Base-by-base conservation (phyloP, 331 rosid genomes). In the Stylosanthes scabra region DNA sequence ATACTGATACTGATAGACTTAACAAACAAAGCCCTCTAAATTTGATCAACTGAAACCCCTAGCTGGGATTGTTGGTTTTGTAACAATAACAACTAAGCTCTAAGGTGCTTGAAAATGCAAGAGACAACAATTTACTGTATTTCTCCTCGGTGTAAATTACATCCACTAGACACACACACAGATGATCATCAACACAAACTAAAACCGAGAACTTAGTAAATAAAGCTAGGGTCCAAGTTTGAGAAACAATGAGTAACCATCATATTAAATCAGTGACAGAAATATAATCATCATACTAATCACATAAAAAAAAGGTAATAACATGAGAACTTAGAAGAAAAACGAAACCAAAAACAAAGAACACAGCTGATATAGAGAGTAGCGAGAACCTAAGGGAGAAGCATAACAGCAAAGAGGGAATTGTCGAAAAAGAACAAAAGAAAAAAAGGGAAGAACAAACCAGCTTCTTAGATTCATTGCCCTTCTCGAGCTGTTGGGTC, bases 401-500 rank as follows among this genome's bases (percentile, higher is more conserved):
- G 39, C 39, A 34, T 34, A 34, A 34, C 39, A 34, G 39, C 39
- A 34, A 34, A 34, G 6, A 34, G 39, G 39, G 39, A 34, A 0
- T 34, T 34, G 6, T 34, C 39, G 39, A 34, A 42, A 42, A 42
- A 42, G 46, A n/a, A n/a, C n/a, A n/a, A n/a, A 42, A 9, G 0
- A 42, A 49, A 49, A 4, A 3, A 51, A 0, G 29, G 55, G 9
- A 5, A 7, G 13, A 2, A 67, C 63, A 20, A 63, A 91, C 96
- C 84, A 91, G 88, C 63, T 86, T 83, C 44, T 89, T 83, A 70
- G 90, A 79, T 10, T 82, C 89, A 63, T 89, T 94, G 74, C 85
- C 99, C 83, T 78, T 86, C 59, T 84, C 83, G 46, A 94, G 93
- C 9, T 80, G 85, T 14, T 87, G 82, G 44, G 56, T 83, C 99